A percentile compares a stretch with the other conserved stretches of the same genome.
Conservation (phyloP, 176 grass and related monocot genomes). For the Oryza brachyantha region DNA sequence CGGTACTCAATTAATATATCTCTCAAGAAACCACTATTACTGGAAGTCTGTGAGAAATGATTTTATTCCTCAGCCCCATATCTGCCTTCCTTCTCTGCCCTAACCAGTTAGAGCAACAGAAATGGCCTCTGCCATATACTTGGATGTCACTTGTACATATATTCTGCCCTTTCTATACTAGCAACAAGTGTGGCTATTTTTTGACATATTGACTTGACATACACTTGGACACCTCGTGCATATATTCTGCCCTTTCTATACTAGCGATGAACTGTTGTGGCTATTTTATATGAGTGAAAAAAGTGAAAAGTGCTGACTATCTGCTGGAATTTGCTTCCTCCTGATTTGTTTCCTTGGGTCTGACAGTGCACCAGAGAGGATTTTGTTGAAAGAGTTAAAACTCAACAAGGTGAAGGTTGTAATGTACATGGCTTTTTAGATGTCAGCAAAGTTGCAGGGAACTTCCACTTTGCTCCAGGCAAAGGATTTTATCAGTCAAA, state of each 20-base stretch:
- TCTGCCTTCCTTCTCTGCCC: not conserved
- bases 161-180: not conserved
- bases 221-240: not conserved
- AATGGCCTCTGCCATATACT: not conserved
- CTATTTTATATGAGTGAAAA: constrained; percentile 1
- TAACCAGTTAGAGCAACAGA: not conserved
- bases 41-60: not conserved
- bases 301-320: not conserved
- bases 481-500: constrained; percentile 93
- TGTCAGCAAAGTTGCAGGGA: constrained; percentile 94
- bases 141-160: not conserved
- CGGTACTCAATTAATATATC: not conserved
- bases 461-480: constrained; percentile 92
- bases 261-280: not conserved
- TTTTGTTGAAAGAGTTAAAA: constrained; percentile 84
- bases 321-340: not conserved
- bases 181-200: not conserved
- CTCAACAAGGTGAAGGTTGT: constrained; percentile 88
- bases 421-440: constrained; percentile 87
- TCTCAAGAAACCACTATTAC: not conserved
- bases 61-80: not conserved
- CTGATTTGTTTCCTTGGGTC: not conserved
- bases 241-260: not conserved
- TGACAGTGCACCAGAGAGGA: constrained; percentile 85
- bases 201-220: no score